phyloP scores from a whole-genome alignment of 2,329 filamentous ascomycete species.

The Sarocladium kiliense region DNA sequence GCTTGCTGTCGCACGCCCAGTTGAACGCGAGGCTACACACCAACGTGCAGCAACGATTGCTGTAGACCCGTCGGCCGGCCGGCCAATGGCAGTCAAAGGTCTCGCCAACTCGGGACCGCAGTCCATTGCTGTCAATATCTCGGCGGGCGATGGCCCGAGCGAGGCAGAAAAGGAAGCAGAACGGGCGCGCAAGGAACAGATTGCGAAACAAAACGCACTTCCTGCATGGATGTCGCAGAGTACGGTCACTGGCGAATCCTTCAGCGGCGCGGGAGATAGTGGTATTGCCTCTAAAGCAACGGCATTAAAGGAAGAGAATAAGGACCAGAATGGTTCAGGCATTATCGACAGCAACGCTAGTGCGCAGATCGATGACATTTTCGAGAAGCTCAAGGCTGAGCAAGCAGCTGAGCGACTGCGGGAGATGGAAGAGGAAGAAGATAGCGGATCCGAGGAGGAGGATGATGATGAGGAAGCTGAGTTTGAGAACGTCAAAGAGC shows the following conservation, averaged over 20 bases:
- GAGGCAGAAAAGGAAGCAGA: conserved; percentile 64
- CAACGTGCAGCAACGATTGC: conserved; percentile 57
- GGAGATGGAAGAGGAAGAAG: conserved; percentile 13
- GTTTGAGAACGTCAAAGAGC: conserved; percentile 46
- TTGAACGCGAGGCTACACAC: conserved; percentile 62
- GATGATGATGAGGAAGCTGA: conserved; percentile 29
- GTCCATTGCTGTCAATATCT: conserved; percentile 65
- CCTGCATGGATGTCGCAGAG: conserved; percentile 69
- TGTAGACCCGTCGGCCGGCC: conserved; percentile 45
- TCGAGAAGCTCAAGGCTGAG: conserved; percentile 59
- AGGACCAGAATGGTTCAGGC: conserved; percentile 36
- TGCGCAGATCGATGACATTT: conserved; percentile 61
- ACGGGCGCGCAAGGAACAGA: conserved; percentile 58
- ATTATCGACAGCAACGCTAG: conserved; percentile 44
- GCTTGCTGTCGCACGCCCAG: conserved; percentile 55
- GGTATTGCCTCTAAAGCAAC: conserved; percentile 19
- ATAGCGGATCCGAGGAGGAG: conserved; percentile 17
- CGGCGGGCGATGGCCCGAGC: conserved; percentile 58
- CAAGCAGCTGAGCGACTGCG: conserved; percentile 39
- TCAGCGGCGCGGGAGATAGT: conserved; percentile 19
- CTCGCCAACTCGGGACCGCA: conserved; percentile 61
- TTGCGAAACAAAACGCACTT: conserved; percentile 63
- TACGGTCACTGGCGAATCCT: conserved; percentile 62
- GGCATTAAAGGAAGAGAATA: conserved; percentile 36
- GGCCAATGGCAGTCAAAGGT: conserved; percentile 65